These are phyloP conservation scores for Dendrobium officinale DNA, from an alignment of 106 monocot genomes.

Conservation along the genomic window DNA sequence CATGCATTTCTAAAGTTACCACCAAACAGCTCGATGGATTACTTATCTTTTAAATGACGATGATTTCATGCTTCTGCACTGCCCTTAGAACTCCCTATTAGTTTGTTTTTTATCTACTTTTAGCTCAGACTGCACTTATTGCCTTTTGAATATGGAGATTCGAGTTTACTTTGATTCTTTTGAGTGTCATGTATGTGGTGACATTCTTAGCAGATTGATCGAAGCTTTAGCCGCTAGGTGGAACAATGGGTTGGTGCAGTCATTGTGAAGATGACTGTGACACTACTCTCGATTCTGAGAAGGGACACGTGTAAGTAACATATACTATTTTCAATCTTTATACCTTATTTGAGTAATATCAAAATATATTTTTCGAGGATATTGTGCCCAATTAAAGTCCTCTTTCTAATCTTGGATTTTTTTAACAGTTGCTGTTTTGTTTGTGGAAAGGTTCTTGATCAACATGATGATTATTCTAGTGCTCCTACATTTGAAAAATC, in stretches of 20 bases:
- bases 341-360: not conserved
- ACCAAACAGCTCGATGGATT: not conserved
- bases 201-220: not conserved
- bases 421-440: conserved; percentile 43
- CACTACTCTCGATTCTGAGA: conserved; percentile 28
- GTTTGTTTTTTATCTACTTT: not conserved
- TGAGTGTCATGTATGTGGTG: not conserved
- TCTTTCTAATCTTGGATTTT: conserved; percentile 8
- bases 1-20: too few species aligned
- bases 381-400: not conserved
- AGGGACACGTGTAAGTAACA: conserved; percentile 37
- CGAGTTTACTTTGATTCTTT: not conserved
- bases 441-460: conserved; percentile 66
- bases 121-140: not conserved
- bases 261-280: conserved; percentile 34
- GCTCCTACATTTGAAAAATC: conserved; percentile 55
- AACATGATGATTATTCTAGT: conserved; percentile 32
- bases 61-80: not conserved
- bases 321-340: not conserved
- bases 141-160: not conserved
- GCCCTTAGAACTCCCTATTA: not conserved
- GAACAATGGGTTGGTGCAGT: conserved; percentile 28
- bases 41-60: not conserved
- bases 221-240: not conserved
- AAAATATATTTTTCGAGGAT: not conserved